These are phyloP conservation scores for Tolypocladium amazonense DNA, from an alignment of 2,329 filamentous ascomycete species.

Conservation along the genomic window DNA sequence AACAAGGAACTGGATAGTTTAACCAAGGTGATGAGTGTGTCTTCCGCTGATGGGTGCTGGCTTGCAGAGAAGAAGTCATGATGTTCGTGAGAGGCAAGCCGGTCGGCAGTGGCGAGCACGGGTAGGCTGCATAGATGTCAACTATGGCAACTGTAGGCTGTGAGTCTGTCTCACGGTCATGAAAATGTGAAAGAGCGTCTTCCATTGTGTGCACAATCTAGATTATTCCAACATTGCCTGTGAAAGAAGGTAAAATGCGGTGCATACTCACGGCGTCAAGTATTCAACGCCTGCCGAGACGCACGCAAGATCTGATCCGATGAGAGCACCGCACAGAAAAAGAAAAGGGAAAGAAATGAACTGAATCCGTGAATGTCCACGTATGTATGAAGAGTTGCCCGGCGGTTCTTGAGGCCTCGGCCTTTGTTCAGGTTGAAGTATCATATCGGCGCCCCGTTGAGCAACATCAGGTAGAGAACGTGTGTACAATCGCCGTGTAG, in stretches of 20 bases:
- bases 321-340: not conserved
- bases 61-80: conserved; percentile 80
- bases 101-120: not conserved
- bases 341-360: not conserved
- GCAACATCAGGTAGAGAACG: not conserved
- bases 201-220: not conserved
- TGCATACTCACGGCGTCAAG: not conserved
- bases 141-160: not conserved
- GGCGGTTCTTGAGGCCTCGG: not conserved
- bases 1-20: conserved; percentile 45
- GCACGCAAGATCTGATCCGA: not conserved
- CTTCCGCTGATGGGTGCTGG: conserved; percentile 56
- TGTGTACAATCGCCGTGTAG: not conserved
- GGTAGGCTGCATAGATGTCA: not conserved
- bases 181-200: not conserved
- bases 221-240: not conserved
- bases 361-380: too few relatives aligned
- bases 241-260: not conserved
- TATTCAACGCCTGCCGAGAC: not conserved
- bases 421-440: not conserved
- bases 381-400: too few relatives aligned
- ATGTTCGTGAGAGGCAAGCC: conserved; percentile 35
- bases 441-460: too few relatives aligned
- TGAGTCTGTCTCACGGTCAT: not conserved
- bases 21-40: not conserved